These are phyloP conservation scores for Bidens hawaiensis DNA, from an alignment of 140 eudicot genomes.

Conservation along the genomic window DNA sequence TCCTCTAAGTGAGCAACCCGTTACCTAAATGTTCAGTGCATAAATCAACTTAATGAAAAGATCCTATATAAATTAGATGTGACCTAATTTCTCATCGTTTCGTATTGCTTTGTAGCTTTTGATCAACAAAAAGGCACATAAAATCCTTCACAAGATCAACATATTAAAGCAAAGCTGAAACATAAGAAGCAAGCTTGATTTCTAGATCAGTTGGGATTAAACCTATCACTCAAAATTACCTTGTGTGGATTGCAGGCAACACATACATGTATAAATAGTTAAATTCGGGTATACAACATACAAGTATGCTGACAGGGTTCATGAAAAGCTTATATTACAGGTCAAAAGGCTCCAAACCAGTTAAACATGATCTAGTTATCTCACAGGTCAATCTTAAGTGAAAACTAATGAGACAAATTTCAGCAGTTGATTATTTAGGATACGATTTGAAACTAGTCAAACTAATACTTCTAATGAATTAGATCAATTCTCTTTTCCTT, in stretches of 20 bases:
- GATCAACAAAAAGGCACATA: not conserved
- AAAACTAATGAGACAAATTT: not conserved
- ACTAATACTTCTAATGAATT: not conserved
- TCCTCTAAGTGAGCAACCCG: not conserved
- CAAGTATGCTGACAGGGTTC: not conserved
- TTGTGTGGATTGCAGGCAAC: not conserved
- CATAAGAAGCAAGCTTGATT: too few species aligned
- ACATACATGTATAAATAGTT: not conserved
- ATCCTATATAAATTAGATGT: not conserved
- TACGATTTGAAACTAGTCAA: not conserved
- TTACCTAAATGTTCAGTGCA: not conserved
- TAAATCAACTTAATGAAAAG: slow-evolving; percentile 2
- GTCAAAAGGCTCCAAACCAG: not conserved
- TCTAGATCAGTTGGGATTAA: too few species aligned
- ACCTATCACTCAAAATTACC: not conserved
- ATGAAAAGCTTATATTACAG: not conserved
- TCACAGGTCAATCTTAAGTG: not conserved
- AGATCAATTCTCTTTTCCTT: not conserved
- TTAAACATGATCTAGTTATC: not conserved
- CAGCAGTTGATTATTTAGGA: not conserved
- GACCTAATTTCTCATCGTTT: not conserved
- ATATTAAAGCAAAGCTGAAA: too few species aligned
- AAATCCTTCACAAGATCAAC: not conserved
- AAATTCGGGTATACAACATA: too few species aligned
- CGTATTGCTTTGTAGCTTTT: not conserved